Percentiles rank a stretch among this genome's conserved stretches.
Conservation (phyloP, 805 yeast genomes). For the Wickerhamiella hasegawae region DNA sequence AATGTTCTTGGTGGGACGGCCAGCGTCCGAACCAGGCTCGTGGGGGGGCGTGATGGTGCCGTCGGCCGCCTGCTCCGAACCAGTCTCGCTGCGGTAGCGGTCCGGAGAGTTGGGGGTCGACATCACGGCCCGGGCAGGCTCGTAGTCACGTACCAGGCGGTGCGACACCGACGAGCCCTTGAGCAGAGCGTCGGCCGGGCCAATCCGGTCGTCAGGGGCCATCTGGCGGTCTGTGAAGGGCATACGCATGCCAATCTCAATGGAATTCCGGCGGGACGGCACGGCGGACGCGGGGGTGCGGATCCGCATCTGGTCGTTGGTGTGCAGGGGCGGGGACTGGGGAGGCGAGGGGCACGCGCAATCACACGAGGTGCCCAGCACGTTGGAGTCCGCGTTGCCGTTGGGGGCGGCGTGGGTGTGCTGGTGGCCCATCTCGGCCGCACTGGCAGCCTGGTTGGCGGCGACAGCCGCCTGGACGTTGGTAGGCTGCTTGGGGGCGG, state of each 20-base stretch:
- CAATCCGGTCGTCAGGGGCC: slow-evolving; percentile 2
- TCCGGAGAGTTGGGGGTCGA: slow-evolving; percentile 5
- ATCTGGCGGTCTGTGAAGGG: slow-evolving; percentile 12
- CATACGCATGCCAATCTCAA: slow-evolving; percentile 20
- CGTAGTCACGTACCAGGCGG: slow-evolving; percentile 6
- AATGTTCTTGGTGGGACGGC: background rate
- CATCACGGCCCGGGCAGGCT: slow-evolving; percentile 8
- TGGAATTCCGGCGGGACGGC: slow-evolving; percentile 12
- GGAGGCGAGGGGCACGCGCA: slow-evolving; percentile 15
- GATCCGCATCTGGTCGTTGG: slow-evolving; percentile 20
- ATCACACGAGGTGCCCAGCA: slow-evolving; percentile 16
- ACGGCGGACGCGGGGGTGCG: slow-evolving; percentile 21
- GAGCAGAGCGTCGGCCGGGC: slow-evolving; percentile 5
- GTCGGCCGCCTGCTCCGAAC: background rate
- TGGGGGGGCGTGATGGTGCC: background rate
- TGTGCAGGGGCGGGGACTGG: slow-evolving; percentile 11
- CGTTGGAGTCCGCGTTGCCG: slow-evolving; percentile 6
- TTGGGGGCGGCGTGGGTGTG: slow-evolving; percentile 1
- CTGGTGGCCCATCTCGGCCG: background rate
- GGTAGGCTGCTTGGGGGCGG: slow-evolving; percentile 3
- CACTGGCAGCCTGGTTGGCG: background rate
- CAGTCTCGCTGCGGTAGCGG: background rate
- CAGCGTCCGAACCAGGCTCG: background rate
- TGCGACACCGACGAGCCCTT: slow-evolving; percentile 2
- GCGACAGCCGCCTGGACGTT: slow-evolving; percentile 3